phyloP scores from a whole-genome alignment of 768 basidiomycete genomes.

The Kwoniella dejecticola region DNA sequence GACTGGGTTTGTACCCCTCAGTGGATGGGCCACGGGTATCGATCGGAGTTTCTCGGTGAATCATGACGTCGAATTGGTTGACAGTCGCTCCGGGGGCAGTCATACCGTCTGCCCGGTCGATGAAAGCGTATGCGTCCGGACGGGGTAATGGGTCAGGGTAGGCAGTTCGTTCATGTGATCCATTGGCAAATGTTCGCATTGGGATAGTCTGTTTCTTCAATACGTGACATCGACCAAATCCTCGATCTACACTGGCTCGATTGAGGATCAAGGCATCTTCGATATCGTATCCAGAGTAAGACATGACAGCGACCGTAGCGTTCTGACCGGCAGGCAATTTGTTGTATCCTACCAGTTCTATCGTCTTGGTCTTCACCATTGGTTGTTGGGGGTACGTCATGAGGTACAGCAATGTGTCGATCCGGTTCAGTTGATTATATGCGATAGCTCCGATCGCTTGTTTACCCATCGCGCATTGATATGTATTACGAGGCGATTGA shows the following conservation, averaged over 20 bases:
- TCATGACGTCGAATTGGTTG: slow-evolving; percentile 87
- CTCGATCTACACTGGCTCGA: slow-evolving; percentile 92
- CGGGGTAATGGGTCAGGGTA: slow-evolving; percentile 82
- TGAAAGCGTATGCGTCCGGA: slow-evolving; percentile 83
- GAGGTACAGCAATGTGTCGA: slow-evolving; percentile 96
- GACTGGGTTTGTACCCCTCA: slow-evolving; percentile 79
- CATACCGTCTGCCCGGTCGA: slow-evolving; percentile 81
- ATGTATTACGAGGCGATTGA: slow-evolving; percentile 97
- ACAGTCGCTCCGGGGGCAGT: slow-evolving; percentile 93
- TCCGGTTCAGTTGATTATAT: slow-evolving; percentile 95
- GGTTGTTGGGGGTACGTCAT: slow-evolving; percentile 98
- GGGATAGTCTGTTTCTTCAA: slow-evolving; percentile 92
- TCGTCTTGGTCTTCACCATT: slow-evolving; percentile 99
- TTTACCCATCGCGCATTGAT: slow-evolving; percentile 99
- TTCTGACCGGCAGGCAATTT: slow-evolving; percentile 96
- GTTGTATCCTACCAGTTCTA: slow-evolving; percentile 95
- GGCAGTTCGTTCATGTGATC: slow-evolving; percentile 93
- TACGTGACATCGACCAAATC: slow-evolving; percentile 97
- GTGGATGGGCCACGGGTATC: slow-evolving; percentile 60
- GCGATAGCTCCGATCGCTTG: slow-evolving; percentile 99
- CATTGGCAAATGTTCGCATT: slow-evolving; percentile 94
- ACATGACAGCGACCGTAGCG: slow-evolving; percentile 98
- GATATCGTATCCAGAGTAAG: slow-evolving; percentile 98
- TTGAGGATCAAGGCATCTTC: slow-evolving; percentile 98
- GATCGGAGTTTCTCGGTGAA: slow-evolving; percentile 94